phyloP scores from a whole-genome alignment of 371 early-diverging fungal genomes.

The Quaeritorhiza haematococci region DNA sequence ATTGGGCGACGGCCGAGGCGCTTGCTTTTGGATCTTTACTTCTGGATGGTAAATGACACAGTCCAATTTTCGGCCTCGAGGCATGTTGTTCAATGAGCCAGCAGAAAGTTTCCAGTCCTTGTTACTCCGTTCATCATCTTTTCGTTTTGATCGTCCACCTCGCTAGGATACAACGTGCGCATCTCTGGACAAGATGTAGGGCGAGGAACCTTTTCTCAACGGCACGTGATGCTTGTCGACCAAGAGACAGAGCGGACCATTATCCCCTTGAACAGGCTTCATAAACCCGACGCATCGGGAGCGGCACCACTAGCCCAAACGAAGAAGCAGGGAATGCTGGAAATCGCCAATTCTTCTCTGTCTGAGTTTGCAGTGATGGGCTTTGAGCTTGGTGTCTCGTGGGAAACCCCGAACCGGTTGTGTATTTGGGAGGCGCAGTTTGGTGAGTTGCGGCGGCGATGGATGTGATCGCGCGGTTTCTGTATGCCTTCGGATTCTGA shows the following conservation, averaged over 20 bases:
- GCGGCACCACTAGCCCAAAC: not conserved
- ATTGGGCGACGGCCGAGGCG: constrained; percentile 97
- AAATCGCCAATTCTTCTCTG: constrained; percentile 86
- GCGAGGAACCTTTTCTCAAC: constrained; percentile 94
- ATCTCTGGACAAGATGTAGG: constrained; percentile 97
- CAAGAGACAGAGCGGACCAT: constrained; percentile 66
- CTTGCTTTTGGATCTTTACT: constrained; percentile 88
- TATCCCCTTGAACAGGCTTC: constrained; percentile 76
- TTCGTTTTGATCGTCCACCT: not conserved
- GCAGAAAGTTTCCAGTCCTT: not conserved
- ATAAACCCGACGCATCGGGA: not conserved
- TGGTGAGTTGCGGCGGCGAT: constrained; percentile 60
- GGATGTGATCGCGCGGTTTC: not conserved
- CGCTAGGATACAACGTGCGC: constrained; percentile 65
- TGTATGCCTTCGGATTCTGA: not conserved
- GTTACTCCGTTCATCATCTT: not conserved
- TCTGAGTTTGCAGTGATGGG: constrained; percentile 93
- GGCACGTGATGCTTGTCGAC: constrained; percentile 85
- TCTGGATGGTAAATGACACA: constrained; percentile 48
- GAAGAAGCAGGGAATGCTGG: constrained; percentile 54
- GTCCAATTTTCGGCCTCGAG: not conserved
- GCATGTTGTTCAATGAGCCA: not conserved
- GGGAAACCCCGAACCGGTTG: constrained; percentile 76
- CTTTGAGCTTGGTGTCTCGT: constrained; percentile 90
- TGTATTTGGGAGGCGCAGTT: constrained; percentile 98